Evolutionary conservation across 805 yeast genomes (phyloP).

Genomic region (Komagataella phaffii): DNA sequence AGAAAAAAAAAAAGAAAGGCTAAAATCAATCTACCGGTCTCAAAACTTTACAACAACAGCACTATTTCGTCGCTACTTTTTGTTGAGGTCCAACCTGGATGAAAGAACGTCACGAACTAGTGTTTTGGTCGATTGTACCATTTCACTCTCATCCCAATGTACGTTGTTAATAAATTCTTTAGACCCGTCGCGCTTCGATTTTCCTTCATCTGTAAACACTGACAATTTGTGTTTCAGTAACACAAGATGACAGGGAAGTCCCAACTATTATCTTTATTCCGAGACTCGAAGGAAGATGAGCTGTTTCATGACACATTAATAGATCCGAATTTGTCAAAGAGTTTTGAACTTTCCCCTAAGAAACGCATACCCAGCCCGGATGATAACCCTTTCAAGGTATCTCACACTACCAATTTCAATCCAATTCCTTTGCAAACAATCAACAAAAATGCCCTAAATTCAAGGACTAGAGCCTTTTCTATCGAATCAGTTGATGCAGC

Average conservation of each 20-base stretch:
- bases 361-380: background rate
- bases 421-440: background rate
- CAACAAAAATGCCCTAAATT: background rate
- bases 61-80: no score
- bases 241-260: background rate
- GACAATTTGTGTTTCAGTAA: background rate
- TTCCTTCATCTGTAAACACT: background rate
- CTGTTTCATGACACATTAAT: background rate
- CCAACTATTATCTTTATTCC: background rate
- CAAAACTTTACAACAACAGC: background rate
- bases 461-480: background rate
- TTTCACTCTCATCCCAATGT: background rate
- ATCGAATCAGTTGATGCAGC: background rate
- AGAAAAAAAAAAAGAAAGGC: background rate
- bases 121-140: background rate
- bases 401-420: background rate
- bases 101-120: background rate
- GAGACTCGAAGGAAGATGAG: background rate
- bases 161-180: background rate
- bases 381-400: background rate
- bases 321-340: background rate
- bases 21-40: background rate
- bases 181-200: background rate
- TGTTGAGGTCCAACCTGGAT: background rate
- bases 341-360: background rate